Evolutionary conservation across 495 filamentous ascomycete species (phyloP), one percentile per base, ranked within the genome.

Genomic region (Trichoderma reesei): DNA sequence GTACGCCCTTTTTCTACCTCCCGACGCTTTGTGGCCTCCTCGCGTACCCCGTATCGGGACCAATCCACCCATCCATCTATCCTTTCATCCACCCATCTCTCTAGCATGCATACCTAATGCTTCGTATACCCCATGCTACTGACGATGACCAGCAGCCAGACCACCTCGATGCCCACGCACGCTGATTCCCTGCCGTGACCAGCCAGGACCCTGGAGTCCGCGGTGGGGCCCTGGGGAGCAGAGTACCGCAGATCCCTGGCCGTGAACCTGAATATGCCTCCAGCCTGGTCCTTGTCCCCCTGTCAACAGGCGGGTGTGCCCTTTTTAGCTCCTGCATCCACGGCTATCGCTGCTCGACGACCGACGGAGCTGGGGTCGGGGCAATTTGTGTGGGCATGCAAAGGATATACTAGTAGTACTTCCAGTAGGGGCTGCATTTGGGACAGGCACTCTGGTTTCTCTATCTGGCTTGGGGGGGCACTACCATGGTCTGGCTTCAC

Each of bases 311-410:
- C n/a, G 42, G 42, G 16, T 18, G 16, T 18, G 42, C 6, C 38
- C 38, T 11, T 5, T 46, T 46, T 46, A 46, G 42, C 42, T 46
- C n/a, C 42, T 46, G 42, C 5, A 34, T 26, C 10, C 51, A 34
- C 51, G 51, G 51, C 51, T 56, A 10, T 56, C 51, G 51, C 51
- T 56, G 26, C 51, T 56, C 51, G 51, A 56, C 20, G 51, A 34
- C 51, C 51, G 51, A 33, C 51, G 31, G 9, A 18, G 44, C 44
- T 48, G 44, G 44, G 44, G 18, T 46, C 14, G 6, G 42, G 14
- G 42, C 42, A 3, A 6, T 26, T 26, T 26, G 26, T 26, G 26
- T 26, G 26, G 26, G 26, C 26, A 26, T 26, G 26, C 26, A 26
- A 26, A 26, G 26, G 26, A 26, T 1, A 26, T 26, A 26, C n/a